Conservation (phyloP, 139 green algal species). For the Volvox africanus region DNA sequence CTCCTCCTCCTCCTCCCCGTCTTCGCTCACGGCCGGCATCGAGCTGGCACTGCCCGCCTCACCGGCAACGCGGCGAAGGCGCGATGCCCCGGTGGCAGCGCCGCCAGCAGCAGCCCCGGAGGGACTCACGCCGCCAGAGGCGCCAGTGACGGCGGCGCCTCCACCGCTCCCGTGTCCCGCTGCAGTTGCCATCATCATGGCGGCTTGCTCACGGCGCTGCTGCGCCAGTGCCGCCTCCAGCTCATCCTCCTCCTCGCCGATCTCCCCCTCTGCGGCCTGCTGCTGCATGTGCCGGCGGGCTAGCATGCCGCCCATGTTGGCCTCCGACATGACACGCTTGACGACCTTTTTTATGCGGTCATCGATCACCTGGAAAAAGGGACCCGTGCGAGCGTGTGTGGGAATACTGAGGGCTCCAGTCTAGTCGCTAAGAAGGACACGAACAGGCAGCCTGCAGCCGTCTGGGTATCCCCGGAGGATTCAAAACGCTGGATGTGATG, state of each 20-base stretch:
- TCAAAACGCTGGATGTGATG: too few species aligned
- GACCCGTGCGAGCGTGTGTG: too few species aligned
- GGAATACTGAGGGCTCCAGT: too few species aligned
- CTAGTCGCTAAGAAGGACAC: too few species aligned
- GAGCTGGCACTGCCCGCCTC: not conserved
- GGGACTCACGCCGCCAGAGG: not conserved
- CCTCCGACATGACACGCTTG: slow-evolving; percentile 62
- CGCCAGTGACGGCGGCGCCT: not conserved
- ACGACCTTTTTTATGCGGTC: slow-evolving; percentile 64
- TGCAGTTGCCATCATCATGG: slow-evolving; percentile 33
- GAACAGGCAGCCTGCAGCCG: too few species aligned
- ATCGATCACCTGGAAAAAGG: slow-evolving; percentile 49
- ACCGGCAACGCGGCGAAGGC: slow-evolving; percentile 20
- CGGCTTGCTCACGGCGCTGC: slow-evolving; percentile 49
- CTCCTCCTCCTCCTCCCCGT: slow-evolving; percentile 49
- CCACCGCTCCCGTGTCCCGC: not conserved
- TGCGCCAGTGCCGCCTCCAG: slow-evolving; percentile 57
- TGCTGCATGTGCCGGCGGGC: slow-evolving; percentile 19
- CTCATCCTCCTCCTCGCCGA: slow-evolving; percentile 60
- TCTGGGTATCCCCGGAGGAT: too few species aligned
- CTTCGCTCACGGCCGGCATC: slow-evolving; percentile 47
- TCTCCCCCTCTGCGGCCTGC: slow-evolving; percentile 26
- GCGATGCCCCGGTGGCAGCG: not conserved
- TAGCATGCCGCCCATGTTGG: slow-evolving; percentile 48
- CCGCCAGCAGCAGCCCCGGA: not conserved